Evolutionary conservation across 352 stramenopile genomes (phyloP), one percentile per base, ranked within the genome.

Genomic region (Phytophthora fragariaefolia): DNA sequence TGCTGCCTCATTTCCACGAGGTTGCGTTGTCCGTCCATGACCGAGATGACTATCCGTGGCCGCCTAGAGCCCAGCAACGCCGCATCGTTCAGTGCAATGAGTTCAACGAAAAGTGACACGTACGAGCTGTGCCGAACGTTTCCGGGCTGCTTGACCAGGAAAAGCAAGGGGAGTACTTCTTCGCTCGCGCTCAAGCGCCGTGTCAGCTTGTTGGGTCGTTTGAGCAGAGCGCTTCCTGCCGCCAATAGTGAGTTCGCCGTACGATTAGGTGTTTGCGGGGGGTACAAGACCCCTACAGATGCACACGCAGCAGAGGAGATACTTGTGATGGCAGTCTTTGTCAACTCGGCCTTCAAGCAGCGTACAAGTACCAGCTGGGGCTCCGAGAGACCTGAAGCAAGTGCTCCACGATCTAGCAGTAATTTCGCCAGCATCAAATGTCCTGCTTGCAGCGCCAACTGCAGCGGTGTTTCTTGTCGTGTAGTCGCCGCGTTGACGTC

Each of bases 121-220:
- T 95, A 95, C 50, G 81, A 93, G 66, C 87, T 95, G 66, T 95
- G 72, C 30, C 79, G 79, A 1, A 91, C 73, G 63, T 83, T 83
- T 15, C 87, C 85, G 0, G 85, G 87, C 24, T 92, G 82, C 46
- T 91, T 93, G 49, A 89, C 76, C 15, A 93, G 48, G 40, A 94
- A 94, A 3, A 92, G 65, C 43, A 87, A 60, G 2, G 85, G 85
- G 3, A 76, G 53, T 22, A 80, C 63, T 52, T 69, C 76, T 54
- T 76, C 74, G 18, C 38, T 69, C 18, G 63, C 34, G 26, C 30
- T 69, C 24, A 67, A 38, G n/a, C 47, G 43, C n/a, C 58, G 58
- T 26, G 49, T 63, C 9, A 72, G 13, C 42, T 63, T 70, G 48
- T 48, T 73, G 1, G 65, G 70, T 57, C 62, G 61, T 24, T 68